phyloP scores from a whole-genome alignment of 371 early-diverging fungal genomes.

The Circinella minor region DNA sequence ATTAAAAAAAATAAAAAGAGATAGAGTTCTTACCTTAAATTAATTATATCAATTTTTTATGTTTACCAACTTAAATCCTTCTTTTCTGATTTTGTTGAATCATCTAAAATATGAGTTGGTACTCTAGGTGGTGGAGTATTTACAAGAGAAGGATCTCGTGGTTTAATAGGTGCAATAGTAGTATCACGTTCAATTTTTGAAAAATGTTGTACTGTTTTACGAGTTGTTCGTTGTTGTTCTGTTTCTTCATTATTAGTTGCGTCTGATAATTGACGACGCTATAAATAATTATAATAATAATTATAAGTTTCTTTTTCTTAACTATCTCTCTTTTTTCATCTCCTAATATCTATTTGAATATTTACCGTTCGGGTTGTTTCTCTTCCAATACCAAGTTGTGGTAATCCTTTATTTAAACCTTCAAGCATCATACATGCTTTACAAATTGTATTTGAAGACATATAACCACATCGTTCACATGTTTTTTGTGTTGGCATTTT shows the following conservation, averaged over 20 bases:
- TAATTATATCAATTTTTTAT: background rate
- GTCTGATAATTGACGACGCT: slow-evolving; percentile 33
- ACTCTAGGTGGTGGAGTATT: slow-evolving; percentile 52
- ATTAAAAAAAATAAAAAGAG: no score
- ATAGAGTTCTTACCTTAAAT: no score
- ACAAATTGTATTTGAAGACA: slow-evolving; percentile 89
- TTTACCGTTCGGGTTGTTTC: slow-evolving; percentile 49
- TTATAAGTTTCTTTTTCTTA: no score
- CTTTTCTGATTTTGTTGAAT: slow-evolving; percentile 26
- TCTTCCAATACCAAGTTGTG: slow-evolving; percentile 65
- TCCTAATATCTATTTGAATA: background rate
- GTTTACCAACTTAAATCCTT: slow-evolving; percentile 45
- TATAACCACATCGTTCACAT: slow-evolving; percentile 95
- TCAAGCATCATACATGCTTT: slow-evolving; percentile 96
- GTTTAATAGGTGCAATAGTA: slow-evolving; percentile 34
- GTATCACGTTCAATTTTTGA: slow-evolving; percentile 49
- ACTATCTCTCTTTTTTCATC: background rate
- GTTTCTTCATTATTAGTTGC: background rate
- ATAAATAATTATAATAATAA: background rate
- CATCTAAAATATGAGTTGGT: slow-evolving; percentile 37
- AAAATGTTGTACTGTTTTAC: slow-evolving; percentile 37
- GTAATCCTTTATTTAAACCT: slow-evolving; percentile 89
- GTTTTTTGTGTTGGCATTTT: slow-evolving; percentile 71
- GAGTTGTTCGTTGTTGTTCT: slow-evolving; percentile 11
- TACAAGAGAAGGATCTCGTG: slow-evolving; percentile 40